phyloP scores from a whole-genome alignment of 192 early-diverging fungal genomes.

The Umbelopsis sp. region DNA sequence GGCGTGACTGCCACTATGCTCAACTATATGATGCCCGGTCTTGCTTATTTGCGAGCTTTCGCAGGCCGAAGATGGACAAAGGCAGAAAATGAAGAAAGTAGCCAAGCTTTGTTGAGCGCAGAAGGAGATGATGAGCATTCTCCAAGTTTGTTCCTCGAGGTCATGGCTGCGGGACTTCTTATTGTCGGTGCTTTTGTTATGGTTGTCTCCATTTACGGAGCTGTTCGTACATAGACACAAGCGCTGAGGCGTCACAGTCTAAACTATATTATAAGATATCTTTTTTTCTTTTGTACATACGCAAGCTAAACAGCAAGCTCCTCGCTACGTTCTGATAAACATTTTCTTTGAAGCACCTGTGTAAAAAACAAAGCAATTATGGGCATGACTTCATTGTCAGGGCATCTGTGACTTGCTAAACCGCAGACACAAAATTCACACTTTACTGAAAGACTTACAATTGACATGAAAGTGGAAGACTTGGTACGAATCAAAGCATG shows the following conservation, averaged over 20 bases:
- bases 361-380: too few relatives aligned
- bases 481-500: background rate
- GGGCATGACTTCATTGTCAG: too few relatives aligned
- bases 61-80: constrained; percentile 7
- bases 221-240: background rate
- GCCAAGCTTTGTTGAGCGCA: constrained; percentile 20
- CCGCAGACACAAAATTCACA: too few relatives aligned
- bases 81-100: constrained; percentile 10
- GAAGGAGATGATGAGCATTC: background rate
- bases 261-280: too few relatives aligned
- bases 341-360: too few relatives aligned
- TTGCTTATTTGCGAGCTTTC: constrained; percentile 44
- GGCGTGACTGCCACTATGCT: constrained; percentile 51
- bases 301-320: too few relatives aligned
- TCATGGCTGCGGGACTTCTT: background rate
- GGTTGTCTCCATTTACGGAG: background rate
- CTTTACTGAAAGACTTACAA: background rate
- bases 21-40: constrained; percentile 53
- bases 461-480: background rate
- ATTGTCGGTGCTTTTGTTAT: constrained; percentile 18
- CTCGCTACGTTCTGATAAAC: too few relatives aligned
- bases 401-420: too few relatives aligned
- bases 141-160: background rate
- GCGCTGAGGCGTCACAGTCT: too few relatives aligned
- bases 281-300: too few relatives aligned